phyloP scores from a whole-genome alignment of 2,329 filamentous ascomycete species.

The Akanthomyces dipterigenus region DNA sequence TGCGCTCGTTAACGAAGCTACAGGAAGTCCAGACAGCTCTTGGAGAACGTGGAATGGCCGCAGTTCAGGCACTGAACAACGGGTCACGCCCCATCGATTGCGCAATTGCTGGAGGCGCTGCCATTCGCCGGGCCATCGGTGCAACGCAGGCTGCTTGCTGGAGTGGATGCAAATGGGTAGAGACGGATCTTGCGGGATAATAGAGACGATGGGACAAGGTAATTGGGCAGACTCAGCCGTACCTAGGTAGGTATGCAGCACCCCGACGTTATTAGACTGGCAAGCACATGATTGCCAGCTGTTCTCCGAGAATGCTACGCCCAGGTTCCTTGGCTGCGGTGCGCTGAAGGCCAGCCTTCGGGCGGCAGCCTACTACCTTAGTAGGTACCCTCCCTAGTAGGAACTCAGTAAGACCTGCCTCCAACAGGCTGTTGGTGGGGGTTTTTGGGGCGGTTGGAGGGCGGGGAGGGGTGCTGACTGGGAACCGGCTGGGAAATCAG shows the following conservation, averaged over 20 bases:
- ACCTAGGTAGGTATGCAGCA: too few species aligned
- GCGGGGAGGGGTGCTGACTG: not conserved
- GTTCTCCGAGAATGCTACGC: too few species aligned
- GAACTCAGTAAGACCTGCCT: not conserved
- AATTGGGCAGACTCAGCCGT: too few species aligned
- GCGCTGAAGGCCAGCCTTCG: too few species aligned
- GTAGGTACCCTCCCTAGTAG: too few species aligned
- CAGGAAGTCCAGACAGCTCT: not conserved
- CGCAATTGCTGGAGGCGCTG: constrained; percentile 1
- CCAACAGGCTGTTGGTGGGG: constrained; percentile 1
- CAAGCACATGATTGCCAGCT: not conserved
- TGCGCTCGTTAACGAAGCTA: too few species aligned
- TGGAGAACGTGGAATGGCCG: not conserved
- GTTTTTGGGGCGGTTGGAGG: not conserved
- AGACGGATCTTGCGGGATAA: not conserved
- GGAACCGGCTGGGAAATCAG: not conserved
- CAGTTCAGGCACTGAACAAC: not conserved
- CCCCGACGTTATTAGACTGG: not conserved
- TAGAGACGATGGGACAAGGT: not conserved
- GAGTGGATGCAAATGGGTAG: not conserved
- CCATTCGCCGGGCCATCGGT: not conserved
- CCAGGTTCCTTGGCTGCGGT: too few species aligned
- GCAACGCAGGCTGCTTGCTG: not conserved
- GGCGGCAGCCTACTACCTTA: not conserved
- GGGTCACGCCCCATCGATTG: not conserved